Base-by-base conservation (phyloP, 768 basidiomycete genomes). In the Daedaleopsis sinensis region DNA sequence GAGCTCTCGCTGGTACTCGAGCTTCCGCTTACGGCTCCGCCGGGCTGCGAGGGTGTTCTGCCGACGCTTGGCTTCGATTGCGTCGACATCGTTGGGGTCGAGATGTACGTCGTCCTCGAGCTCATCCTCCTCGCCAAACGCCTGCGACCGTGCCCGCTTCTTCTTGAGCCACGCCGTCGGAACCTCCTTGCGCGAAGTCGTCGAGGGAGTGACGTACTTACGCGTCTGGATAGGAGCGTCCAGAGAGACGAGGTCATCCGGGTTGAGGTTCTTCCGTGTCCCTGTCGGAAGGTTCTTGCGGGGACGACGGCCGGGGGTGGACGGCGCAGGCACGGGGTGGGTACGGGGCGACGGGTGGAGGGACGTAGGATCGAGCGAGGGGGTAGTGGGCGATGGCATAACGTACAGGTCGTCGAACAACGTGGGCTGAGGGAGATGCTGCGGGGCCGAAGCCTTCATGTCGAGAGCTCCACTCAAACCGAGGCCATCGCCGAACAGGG, bases 21-120 rank as follows among this genome's bases (percentile, higher is more conserved):
- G 73, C 79, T 92, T 94, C 59, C 90, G 82, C 77, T 83, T 84
- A 19, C 94, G 82, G 69, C 87, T 89, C 35, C 89, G 83, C 2
- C 94, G 84, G 7, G 94, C 94, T 0, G 94, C 93, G 5, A 94
- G 74, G 2, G 94, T 94, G 67, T 96, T 96, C 75, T 88, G 86
- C 10, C 87, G 81, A 35, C 94, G 84, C 78, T 94, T 94, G 46
- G 82, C 82, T 67, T 86, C 88, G 64, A 91, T 90, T 65, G 87
- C 87, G 70, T 89, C 84, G 67, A 85, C 77, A 67, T 85, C 85
- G 1, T 82, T 80, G 2, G 80, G 74, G 2, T 71, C 72, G 21
- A 77, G 71, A 38, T 79, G 76, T 15, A 81, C 48, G 1, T 67
- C 79, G 19, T 72, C 75, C 23, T 79, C 75, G 55, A 80, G 78